These are phyloP conservation scores for Picochlorum costavermella DNA, from an alignment of 139 green algal species.

Conservation along the genomic window DNA sequence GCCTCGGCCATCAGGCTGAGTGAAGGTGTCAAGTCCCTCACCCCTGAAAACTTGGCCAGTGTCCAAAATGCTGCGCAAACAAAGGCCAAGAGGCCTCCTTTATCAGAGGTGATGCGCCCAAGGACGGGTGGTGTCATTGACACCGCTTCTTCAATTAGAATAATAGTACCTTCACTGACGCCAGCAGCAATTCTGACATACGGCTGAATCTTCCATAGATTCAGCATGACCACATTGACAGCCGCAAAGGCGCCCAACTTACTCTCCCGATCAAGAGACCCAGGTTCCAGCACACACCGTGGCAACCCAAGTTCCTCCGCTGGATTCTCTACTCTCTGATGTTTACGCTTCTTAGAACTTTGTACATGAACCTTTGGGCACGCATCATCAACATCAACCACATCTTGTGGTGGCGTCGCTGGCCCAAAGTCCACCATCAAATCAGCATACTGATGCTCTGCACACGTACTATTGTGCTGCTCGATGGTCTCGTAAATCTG, in stretches of 20 bases:
- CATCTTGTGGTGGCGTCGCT: no score
- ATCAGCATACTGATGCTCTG: no score
- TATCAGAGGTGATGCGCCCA: not conserved
- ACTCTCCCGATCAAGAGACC: no score
- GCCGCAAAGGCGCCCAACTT: not conserved
- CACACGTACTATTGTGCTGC: no score
- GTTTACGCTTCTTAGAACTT: no score
- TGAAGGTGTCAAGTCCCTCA: slow-evolving; percentile 12
- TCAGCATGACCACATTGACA: not conserved
- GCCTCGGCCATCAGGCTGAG: slow-evolving; percentile 16
- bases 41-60: slow-evolving; percentile 1
- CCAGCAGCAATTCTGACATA: not conserved
- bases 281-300: no score
- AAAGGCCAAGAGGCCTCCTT: not conserved
- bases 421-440: no score
- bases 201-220: not conserved
- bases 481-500: no score
- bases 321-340: no score
- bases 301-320: no score
- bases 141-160: slow-evolving; percentile 5
- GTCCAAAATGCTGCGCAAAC: slow-evolving; percentile 7
- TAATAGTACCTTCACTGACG: not conserved
- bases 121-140: not conserved
- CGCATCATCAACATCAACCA: no score
- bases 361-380: no score